Base-by-base conservation (phyloP, 805 yeast genomes). In the Saturnispora quitensis region DNA sequence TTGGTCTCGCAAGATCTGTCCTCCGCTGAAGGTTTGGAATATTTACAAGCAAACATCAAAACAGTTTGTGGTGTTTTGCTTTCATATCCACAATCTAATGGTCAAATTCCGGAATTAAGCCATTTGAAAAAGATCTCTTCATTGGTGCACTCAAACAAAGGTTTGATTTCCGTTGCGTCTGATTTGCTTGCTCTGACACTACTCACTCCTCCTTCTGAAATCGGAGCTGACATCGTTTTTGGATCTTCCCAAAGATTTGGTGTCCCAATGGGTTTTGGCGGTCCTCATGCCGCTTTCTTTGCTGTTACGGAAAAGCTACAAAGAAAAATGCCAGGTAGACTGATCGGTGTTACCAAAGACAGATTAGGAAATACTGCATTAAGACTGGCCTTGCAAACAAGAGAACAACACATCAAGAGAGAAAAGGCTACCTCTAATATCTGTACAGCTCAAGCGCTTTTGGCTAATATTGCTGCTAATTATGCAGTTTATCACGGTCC, bases 231-330 rank as follows among this genome's bases (percentile, higher is more conserved):
- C 66, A 85, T 93, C 48, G 97, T 85, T 2, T 73, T 93, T 44
- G 99, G 99, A 46, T 81, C 89, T 8, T 78, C 97, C 4, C 99
- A 93, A 74, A 77, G 99, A 68, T 89, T 93, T 61, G 99, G 99
- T 62, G 97, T 91, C 40, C 98, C 99, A 51, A 79, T 91, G 73
- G 99, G 98, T 6, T 93, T 82, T 65, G 99, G 99, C 63, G 99
- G 99, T 20, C 99, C 99, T 3, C 99, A 93, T 68, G 98, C 99
- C 45, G 99, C 96, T 0, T 93, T 88, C 71, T 90, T 93, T 61
- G 88, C 98, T 8, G 95, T 91, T 40, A 76, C 80, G n/a, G 80
- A 82, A 54, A 76, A 81, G 51, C 75, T 85, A 60, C 87, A 88
- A 64, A 81, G 99, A 65, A 93, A 90, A 69, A 89, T 93, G 67